A percentile compares a stretch with the other conserved stretches of the same genome.
Evolutionary conservation across 768 basidiomycete species (phyloP).

Genomic region (Hericium rajendrae): DNA sequence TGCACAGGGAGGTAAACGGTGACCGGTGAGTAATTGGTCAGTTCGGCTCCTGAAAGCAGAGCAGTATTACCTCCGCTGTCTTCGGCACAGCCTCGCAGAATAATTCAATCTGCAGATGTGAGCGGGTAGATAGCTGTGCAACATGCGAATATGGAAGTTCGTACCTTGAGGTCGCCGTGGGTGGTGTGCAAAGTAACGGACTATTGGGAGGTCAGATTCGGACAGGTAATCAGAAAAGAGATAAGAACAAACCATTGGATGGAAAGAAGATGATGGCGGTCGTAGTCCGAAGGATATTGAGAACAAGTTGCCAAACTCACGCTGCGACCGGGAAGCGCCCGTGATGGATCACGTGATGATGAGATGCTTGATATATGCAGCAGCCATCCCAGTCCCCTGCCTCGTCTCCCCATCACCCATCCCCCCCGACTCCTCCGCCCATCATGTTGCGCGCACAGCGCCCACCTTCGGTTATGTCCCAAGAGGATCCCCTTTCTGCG

Average conservation of each 20-base stretch:
- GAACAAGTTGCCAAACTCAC: constrained; percentile 21
- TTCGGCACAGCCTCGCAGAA: constrained; percentile 97
- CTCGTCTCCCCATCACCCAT: constrained; percentile 3
- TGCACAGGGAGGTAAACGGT: constrained; percentile 21
- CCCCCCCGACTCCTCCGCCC: constrained; percentile 21
- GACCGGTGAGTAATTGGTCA: not conserved
- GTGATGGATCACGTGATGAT: not conserved
- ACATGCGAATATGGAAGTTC: constrained; percentile 3
- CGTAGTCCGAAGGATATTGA: not conserved
- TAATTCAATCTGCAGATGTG: constrained; percentile 65
- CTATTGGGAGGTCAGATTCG: constrained; percentile 28
- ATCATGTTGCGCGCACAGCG: constrained; percentile 38
- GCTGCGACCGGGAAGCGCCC: constrained; percentile 5
- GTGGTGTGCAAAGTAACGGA: constrained; percentile 92
- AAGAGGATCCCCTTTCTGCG: constrained; percentile 66
- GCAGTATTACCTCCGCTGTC: constrained; percentile 67
- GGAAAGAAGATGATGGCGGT: constrained; percentile 12
- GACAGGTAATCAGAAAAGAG: not conserved
- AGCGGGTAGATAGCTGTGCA: not conserved
- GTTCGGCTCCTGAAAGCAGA: constrained; percentile 5
- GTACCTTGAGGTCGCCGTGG: constrained; percentile 91
- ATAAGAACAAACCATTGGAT: constrained; percentile 4
- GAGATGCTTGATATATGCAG: constrained; percentile 16
- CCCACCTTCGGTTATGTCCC: constrained; percentile 56
- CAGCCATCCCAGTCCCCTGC: constrained; percentile 10